phyloP scores from a whole-genome alignment of 2,329 filamentous ascomycete genomes.

The Clonostachys rhizophaga region DNA sequence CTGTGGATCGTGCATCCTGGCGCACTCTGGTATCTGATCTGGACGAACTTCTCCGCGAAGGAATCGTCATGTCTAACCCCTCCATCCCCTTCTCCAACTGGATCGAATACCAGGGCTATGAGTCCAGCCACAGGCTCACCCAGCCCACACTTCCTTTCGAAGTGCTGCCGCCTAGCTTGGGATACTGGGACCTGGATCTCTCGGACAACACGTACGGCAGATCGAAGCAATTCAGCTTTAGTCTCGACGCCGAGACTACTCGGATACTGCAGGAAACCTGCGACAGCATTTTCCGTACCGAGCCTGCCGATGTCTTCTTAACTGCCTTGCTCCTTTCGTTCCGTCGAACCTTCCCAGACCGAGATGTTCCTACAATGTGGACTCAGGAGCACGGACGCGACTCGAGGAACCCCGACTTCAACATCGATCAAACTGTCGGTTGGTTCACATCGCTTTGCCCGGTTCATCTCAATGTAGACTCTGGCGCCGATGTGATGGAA shows the following conservation, averaged over 20 bases:
- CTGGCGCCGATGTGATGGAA: conserved; percentile 42
- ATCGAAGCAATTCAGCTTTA: conserved; percentile 33
- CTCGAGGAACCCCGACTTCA: conserved; percentile 35
- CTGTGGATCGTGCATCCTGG: conserved; percentile 47
- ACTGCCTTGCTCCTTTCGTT: conserved; percentile 52
- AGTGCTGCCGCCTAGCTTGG: conserved; percentile 29
- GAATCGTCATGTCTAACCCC: conserved; percentile 34
- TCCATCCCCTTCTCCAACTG: conserved; percentile 44
- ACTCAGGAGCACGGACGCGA: conserved; percentile 46
- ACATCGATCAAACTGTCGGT: conserved; percentile 52
- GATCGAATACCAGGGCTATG: conserved; percentile 38
- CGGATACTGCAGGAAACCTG: conserved; percentile 33
- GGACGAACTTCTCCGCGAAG: conserved; percentile 39
- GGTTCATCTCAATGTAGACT: conserved; percentile 34
- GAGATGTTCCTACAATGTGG: conserved; percentile 46
- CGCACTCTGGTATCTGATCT: conserved; percentile 42
- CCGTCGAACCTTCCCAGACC: conserved; percentile 47
- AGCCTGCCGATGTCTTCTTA: conserved; percentile 48
- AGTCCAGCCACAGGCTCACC: conserved; percentile 20
- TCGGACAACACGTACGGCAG: conserved; percentile 39
- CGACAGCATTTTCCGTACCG: conserved; percentile 42
- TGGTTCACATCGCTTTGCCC: conserved; percentile 57
- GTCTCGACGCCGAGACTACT: conserved; percentile 33
- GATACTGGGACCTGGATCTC: conserved; percentile 41
- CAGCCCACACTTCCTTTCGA: conserved; percentile 30